Conservation (phyloP, 352 stramenopile species). For the Discostella stelligera region DNA sequence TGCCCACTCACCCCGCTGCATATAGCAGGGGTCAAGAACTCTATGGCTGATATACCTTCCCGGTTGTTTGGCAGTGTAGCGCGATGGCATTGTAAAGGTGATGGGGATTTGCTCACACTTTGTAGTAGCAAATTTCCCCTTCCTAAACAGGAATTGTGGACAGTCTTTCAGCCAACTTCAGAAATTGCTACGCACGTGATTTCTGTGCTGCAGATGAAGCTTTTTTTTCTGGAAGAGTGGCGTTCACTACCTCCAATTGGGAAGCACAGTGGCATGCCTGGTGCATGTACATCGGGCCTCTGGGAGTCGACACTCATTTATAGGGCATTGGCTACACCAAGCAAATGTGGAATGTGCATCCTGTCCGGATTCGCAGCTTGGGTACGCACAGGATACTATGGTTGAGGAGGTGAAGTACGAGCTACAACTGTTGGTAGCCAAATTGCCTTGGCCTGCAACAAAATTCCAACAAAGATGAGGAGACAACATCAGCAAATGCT, state of each 20-base stretch:
- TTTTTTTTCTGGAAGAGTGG: constrained; percentile 24
- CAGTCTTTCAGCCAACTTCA: constrained; percentile 4
- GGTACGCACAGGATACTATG: neutral
- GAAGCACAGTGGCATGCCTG: constrained; percentile 17
- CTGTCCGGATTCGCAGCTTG: constrained; percentile 10
- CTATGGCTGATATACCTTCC: constrained; percentile 20
- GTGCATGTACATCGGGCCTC: constrained; percentile 5
- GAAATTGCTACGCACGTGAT: constrained; percentile 7
- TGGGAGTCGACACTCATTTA: constrained; percentile 22
- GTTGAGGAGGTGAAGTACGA: neutral
- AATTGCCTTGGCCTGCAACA: neutral
- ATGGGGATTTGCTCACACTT: constrained; percentile 16
- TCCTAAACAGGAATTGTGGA: constrained; percentile 19
- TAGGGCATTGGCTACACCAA: neutral
- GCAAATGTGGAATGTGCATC: neutral
- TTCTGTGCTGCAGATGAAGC: constrained; percentile 28
- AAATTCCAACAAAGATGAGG: constrained; percentile 4
- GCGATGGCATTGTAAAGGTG: constrained; percentile 10
- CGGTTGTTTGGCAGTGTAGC: constrained; percentile 17
- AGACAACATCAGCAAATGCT: neutral
- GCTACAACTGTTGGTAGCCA: neutral
- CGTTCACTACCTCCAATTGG: constrained; percentile 19
- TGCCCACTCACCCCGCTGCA: constrained; percentile 1
- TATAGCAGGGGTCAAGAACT: constrained; percentile 4
- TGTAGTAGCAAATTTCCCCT: constrained; percentile 27